These are phyloP conservation scores for Pleurotus tuber-regium DNA, from an alignment of 768 basidiomycete genomes.

Conservation along the genomic window DNA sequence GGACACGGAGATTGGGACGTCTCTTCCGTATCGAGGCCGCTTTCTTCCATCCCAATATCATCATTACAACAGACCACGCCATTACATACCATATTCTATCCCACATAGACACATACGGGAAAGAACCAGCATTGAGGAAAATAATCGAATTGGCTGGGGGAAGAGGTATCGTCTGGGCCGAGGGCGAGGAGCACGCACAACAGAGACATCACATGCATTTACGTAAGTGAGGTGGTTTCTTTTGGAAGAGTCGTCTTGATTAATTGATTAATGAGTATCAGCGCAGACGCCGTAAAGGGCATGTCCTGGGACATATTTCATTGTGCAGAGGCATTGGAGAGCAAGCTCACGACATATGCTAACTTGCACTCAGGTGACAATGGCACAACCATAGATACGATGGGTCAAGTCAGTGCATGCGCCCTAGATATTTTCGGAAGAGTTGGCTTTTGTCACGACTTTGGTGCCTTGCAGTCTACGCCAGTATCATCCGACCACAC, in stretches of 20 bases:
- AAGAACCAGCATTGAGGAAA: constrained; percentile 28
- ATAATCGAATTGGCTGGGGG: constrained; percentile 30
- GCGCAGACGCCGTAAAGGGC: constrained; percentile 29
- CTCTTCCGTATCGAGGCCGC: constrained; percentile 36
- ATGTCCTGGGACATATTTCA: constrained; percentile 31
- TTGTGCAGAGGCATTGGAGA: constrained; percentile 23
- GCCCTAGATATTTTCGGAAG: constrained; percentile 29
- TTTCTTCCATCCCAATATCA: constrained; percentile 34
- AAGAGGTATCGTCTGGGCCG: constrained; percentile 33
- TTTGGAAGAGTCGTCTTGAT: no score
- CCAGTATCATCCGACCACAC: constrained; percentile 6
- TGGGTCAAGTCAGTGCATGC: constrained; percentile 18
- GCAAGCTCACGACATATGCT: constrained; percentile 19
- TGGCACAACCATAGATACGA: constrained; percentile 16
- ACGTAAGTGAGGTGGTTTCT: constrained; percentile 33
- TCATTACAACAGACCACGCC: constrained; percentile 32
- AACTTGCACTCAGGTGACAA: constrained; percentile 11
- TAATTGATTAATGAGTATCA: no score
- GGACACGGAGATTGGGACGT: constrained; percentile 29
- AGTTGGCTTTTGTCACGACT: constrained; percentile 39
- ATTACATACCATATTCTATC: constrained; percentile 35
- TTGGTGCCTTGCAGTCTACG: constrained; percentile 17
- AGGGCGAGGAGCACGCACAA: constrained; percentile 32
- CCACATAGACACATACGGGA: constrained; percentile 29
- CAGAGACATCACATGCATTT: constrained; percentile 32